Evolutionary conservation across 305 asterid species (phyloP), one percentile per base, ranked within the genome.

Genomic region (Striga hermonthica): DNA sequence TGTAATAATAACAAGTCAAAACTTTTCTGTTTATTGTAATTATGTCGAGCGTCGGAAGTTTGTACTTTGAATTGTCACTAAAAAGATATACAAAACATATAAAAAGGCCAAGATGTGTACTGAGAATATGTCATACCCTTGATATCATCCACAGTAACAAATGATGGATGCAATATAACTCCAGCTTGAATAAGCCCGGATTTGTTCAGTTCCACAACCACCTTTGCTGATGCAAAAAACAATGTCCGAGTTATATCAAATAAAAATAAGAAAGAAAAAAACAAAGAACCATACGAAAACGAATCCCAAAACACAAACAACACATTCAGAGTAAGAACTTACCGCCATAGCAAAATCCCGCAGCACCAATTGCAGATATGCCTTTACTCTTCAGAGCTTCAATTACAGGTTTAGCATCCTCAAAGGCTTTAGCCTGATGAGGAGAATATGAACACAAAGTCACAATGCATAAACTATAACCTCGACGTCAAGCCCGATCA

Each of bases 301-400:
- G 6, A 11, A 47, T 11, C n/a, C 16, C 13, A 15, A 47, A 47
- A 47, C 7, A 10, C 5, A 47, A n/a, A 44, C 50, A 44, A 44
- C 4, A 57, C 34, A 49, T 37, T 52, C 54, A 28, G 40, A 9
- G 45, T 37, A 22, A 66, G 44, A 44, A 52, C 67, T 74, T 67
- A 84, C 95, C 95, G 0, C 87, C 95, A 75, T 81, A 86, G 79
- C 91, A 84, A 76, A 82, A 86, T 50, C 91, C 95, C 55, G 83
- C 91, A 41, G 83, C 87, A 52, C 91, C 95, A 60, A 81, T 67
- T 28, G 78, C 64, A 64, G 83, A 67, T 62, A 81, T 65, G 68
- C 91, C 91, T 67, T 74, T 78, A 44, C 72, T 72, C 67, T 54
- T 79, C 58, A 86, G 73, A 82, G 82, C 83, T 60, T 73, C 74